phyloP scores from a whole-genome alignment of 805 yeast species.

The Cyberlindnera veronae region DNA sequence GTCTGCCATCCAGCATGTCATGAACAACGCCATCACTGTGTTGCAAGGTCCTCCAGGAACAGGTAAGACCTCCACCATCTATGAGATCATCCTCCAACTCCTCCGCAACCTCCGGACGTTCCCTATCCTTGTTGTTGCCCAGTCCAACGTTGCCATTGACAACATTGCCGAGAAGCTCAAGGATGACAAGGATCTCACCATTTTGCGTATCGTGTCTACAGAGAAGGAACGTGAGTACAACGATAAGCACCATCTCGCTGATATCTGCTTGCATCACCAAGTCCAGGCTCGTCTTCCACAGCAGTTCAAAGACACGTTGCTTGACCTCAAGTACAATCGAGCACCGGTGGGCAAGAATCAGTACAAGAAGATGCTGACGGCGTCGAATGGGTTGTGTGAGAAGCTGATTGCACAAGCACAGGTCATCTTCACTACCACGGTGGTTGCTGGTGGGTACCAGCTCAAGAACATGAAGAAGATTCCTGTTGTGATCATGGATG shows the following conservation, averaged over 20 bases:
- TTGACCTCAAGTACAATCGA: constrained; percentile 42
- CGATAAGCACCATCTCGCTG: constrained; percentile 50
- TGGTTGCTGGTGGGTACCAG: constrained; percentile 66
- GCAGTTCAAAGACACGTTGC: constrained; percentile 39
- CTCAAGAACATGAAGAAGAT: constrained; percentile 58
- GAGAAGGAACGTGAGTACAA: constrained; percentile 62
- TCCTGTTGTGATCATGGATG: constrained; percentile 74
- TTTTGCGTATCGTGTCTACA: constrained; percentile 55
- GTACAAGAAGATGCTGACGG: constrained; percentile 47
- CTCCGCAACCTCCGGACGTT: constrained; percentile 50
- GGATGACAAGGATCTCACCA: constrained; percentile 43
- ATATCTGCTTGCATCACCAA: constrained; percentile 63
- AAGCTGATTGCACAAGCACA: constrained; percentile 59
- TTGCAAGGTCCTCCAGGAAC: constrained; percentile 86
- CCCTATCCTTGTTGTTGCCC: constrained; percentile 71
- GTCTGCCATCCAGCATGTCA: constrained; percentile 36
- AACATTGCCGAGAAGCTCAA: constrained; percentile 69
- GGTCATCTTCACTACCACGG: constrained; percentile 70
- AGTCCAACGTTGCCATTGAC: constrained; percentile 73
- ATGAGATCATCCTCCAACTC: constrained; percentile 57
- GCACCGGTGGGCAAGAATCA: constrained; percentile 42
- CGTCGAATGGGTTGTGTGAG: constrained; percentile 42
- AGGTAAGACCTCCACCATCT: constrained; percentile 72
- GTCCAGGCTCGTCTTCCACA: constrained; percentile 48
- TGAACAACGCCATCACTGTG: constrained; percentile 40